Evolutionary conservation across 164 flowering plant genomes (phyloP), one percentile per base, ranked within the genome.

Genomic region (Tetrastigma voinierianum): DNA sequence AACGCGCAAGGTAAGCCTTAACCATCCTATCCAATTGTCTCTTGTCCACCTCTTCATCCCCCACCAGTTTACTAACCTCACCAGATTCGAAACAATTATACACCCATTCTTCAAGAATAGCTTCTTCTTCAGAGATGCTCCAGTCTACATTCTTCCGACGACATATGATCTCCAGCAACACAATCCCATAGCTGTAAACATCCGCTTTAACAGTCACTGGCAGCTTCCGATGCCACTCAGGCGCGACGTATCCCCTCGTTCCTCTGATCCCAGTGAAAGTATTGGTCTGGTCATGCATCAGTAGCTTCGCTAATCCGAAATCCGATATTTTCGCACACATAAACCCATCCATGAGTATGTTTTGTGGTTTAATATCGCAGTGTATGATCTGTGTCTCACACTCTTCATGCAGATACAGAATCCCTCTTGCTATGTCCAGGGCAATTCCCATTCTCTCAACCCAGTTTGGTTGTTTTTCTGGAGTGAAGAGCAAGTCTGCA

Each of bases 181-280:
- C 57, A 45, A 76, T 67, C n/a, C 84, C 84, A 48, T 48, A 80
- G 54, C 84, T 77, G 49, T 75, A 77, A 18, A 80, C 77, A 57
- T 80, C 81, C 11, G 56, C 77, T 62, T 80, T 80, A 1, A 55
- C 67, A 3, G 79, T 72, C 11, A 80, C 54, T 1, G 77, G 75
- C 43, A 59, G 12, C 47, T 70, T 72, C 16, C 66, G 66, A 52
- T 74, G 70, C 81, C 83, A 77, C 48, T 80, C 83, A 0, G 83
- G 83, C 15, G 83, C 81, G 15, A 74, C 73, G 47, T 81, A 81
- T 17, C 84, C 84, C 59, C 67, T 72, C 2, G 81, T 81, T 23
- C 84, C 81, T 70, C 79, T 59, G 24, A 76, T 57, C 3, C 57
- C 76, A 4, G 81, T 77, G 6, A 43, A 58, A 12, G 77, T 75